Conservation (phyloP, 78 protist genomes). For the Ministeria vibrans region DNA sequence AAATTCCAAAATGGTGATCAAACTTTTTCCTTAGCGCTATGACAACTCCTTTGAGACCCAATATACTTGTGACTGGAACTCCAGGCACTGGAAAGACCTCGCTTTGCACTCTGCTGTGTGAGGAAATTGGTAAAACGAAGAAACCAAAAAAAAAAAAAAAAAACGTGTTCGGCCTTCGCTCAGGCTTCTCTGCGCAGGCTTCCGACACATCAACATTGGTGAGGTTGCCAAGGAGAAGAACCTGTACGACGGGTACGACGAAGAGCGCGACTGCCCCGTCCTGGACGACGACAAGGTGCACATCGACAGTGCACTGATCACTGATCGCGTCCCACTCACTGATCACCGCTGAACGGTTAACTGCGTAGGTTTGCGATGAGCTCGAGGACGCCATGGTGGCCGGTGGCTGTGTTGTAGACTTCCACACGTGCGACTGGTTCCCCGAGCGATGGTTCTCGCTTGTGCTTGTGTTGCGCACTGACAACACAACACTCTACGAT, state of each 20-base stretch:
- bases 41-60: background rate
- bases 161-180: background rate
- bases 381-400: slow-evolving; percentile 19
- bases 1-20: too few relatives aligned
- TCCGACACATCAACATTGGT: slow-evolving; percentile 55
- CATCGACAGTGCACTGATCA: background rate
- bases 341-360: background rate
- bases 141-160: background rate
- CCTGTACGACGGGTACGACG: slow-evolving; percentile 70
- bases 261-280: slow-evolving; percentile 54
- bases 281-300: slow-evolving; percentile 77
- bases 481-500: slow-evolving; percentile 45
- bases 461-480: slow-evolving; percentile 75
- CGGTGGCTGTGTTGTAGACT: slow-evolving; percentile 78
- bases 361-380: slow-evolving; percentile 25
- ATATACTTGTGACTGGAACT: slow-evolving; percentile 29
- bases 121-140: background rate
- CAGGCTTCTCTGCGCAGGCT: background rate
- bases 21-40: too few relatives aligned
- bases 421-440: slow-evolving; percentile 75
- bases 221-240: slow-evolving; percentile 55
- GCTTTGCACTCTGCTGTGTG: background rate
- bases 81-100: slow-evolving; percentile 65
- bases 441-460: slow-evolving; percentile 89
- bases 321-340: background rate